Base-by-base conservation (phyloP, 1,284 basidiomycete genomes). In the Apiotrichum veenhuisii region DNA sequence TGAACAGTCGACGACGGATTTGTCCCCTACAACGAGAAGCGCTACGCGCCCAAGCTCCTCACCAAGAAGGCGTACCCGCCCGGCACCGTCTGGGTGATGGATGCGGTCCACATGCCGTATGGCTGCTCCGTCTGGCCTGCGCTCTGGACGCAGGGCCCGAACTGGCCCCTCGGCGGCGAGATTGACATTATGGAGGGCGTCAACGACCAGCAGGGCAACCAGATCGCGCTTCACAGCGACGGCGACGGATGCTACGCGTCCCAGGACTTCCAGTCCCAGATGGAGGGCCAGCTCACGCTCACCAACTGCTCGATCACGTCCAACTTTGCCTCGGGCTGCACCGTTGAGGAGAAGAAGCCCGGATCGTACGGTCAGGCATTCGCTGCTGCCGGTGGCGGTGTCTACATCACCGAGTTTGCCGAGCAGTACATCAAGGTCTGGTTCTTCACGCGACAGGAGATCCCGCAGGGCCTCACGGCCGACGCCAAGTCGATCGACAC, bases 351-450 rank as follows among this genome's bases (percentile, higher is more conserved):
- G 66, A 80, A 82, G 2, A 80, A 79, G 44, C 66, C 79, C 1
- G 74, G 77, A 5, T 84, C 83, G 11, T 89, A 87, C 64, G 88
- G 87, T 23, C 77, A 79, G 37, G 83, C 74, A 1, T 89, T 90
- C 67, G 83, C 85, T 9, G 73, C 74, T 4, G 80, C 80, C 5
- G 83, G 83, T 15, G 88, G 88, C 30, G 88, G 88, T 17, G 80
- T 87, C 18, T 89, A 82, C 63, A 83, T 88, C 26, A 85, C 86
- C 7, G 87, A 89, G 73, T 84, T 84, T 63, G 84, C 86, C 1
- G 74, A 80, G 26, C 61, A 69, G 12, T 67, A 61, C 18, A 71
- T 74, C 64, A 85, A 83, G 11, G 81, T 90, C 51, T 91, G 88
- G 89, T 89, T 88, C 78, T 86, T 87, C 74, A 74, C 80, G 53